These are phyloP conservation scores for Chondrus crispus DNA, from an alignment of 23 red algal species.

Conservation along the genomic window DNA sequence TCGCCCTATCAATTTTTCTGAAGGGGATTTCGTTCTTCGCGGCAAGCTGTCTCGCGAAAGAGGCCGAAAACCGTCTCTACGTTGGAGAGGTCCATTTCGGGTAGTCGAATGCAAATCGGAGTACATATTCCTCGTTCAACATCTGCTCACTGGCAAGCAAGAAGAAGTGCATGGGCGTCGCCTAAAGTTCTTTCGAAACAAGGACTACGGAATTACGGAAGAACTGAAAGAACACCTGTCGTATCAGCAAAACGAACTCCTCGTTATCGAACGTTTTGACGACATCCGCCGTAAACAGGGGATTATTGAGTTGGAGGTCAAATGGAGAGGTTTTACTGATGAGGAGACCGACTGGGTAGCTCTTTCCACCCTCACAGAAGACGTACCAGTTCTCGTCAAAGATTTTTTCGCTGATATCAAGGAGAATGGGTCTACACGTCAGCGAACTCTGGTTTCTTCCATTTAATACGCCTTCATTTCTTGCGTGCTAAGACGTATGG, in stretches of 20 bases:
- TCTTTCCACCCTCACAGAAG: neutral
- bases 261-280: neutral
- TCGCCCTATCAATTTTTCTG: neutral
- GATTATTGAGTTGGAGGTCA: neutral
- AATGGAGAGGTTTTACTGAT: neutral
- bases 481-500: too few relatives aligned
- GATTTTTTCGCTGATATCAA: neutral
- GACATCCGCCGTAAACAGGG: neutral
- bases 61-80: neutral
- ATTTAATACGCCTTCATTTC: too few relatives aligned
- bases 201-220: neutral
- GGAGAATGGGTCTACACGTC: neutral
- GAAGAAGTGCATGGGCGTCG: neutral
- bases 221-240: neutral
- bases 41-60: neutral
- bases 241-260: neutral
- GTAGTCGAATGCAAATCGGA: neutral
- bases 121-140: neutral
- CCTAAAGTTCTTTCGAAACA: constrained; percentile 6
- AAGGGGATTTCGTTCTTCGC: constrained; percentile 1
- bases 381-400: neutral
- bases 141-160: neutral
- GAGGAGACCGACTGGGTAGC: neutral
- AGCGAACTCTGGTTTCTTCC: too few relatives aligned
- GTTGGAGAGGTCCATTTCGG: neutral